Evolutionary conservation across 345 rosid species (phyloP).

Genomic region (Pistacia atlantica): DNA sequence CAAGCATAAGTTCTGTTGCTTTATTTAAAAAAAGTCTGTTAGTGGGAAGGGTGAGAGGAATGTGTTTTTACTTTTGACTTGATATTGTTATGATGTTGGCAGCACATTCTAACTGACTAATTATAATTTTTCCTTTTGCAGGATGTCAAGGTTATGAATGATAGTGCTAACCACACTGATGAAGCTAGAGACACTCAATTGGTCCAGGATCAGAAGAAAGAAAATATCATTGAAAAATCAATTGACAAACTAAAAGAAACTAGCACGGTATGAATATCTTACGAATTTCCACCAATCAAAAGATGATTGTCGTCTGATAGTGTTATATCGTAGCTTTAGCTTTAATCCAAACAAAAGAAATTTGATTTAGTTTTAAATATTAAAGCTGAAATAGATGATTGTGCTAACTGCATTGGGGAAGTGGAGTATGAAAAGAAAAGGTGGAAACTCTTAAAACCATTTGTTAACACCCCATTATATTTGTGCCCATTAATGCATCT

Average conservation of each 20-base stretch:
- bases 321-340: background rate
- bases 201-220: constrained; percentile 61
- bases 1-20: background rate
- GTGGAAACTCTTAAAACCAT: background rate
- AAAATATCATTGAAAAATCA: constrained; percentile 69
- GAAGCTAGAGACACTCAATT: constrained; percentile 43
- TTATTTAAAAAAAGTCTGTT: background rate
- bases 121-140: constrained; percentile 34
- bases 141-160: constrained; percentile 48
- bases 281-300: background rate
- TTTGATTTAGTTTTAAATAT: no score
- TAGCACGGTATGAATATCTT: constrained; percentile 62
- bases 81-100: background rate
- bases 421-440: no score
- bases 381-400: background rate
- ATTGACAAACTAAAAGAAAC: constrained; percentile 80
- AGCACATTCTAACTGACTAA: constrained; percentile 22
- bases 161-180: constrained; percentile 29
- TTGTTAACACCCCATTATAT: background rate
- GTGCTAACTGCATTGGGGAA: no score
- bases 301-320: background rate
- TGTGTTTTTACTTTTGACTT: background rate
- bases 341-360: background rate
- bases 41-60: background rate
- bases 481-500: background rate